These are phyloP conservation scores for Sphaerulina vaccinii DNA, from an alignment of 2,329 filamentous ascomycete genomes.

Conservation along the genomic window DNA sequence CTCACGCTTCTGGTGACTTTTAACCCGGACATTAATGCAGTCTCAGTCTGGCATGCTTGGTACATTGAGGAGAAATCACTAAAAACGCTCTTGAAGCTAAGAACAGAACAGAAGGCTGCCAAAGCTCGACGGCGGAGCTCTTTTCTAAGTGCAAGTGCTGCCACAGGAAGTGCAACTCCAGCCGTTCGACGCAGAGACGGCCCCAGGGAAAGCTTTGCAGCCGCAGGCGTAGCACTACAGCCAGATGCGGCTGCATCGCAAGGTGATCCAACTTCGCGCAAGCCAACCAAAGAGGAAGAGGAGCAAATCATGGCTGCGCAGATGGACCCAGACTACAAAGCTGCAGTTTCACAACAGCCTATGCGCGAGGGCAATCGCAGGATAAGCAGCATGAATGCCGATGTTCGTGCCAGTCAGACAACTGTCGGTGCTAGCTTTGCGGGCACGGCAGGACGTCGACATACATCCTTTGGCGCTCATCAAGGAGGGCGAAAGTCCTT, in stretches of 20 bases:
- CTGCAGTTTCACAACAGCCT: slow-evolving; percentile 46
- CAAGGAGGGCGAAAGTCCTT: slow-evolving; percentile 62
- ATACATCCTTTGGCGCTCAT: slow-evolving; percentile 68
- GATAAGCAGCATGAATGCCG: slow-evolving; percentile 79
- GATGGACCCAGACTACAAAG: slow-evolving; percentile 50
- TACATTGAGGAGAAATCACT: slow-evolving; percentile 69
- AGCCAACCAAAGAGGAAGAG: slow-evolving; percentile 37
- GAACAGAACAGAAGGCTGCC: slow-evolving; percentile 39
- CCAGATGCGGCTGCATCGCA: slow-evolving; percentile 23
- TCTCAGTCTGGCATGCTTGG: slow-evolving; percentile 80
- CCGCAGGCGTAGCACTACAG: slow-evolving; percentile 47
- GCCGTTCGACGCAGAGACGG: slow-evolving; percentile 59
- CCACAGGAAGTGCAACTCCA: slow-evolving; percentile 75
- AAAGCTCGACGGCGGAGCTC: slow-evolving; percentile 64
- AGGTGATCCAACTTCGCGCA: slow-evolving; percentile 26
- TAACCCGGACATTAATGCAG: slow-evolving; percentile 72
- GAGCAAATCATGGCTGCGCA: slow-evolving; percentile 51
- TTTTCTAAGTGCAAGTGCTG: slow-evolving; percentile 55
- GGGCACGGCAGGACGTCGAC: slow-evolving; percentile 60
- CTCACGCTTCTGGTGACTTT: slow-evolving; percentile 77
- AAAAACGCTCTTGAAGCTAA: slow-evolving; percentile 42
- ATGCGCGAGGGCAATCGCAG: slow-evolving; percentile 64
- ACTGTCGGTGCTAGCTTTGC: slow-evolving; percentile 47
- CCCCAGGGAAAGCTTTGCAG: slow-evolving; percentile 72
- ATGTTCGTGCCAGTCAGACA: slow-evolving; percentile 43